These are phyloP conservation scores for Lipomyces yamanashiensis DNA, from an alignment of 805 yeast genomes.

Conservation along the genomic window DNA sequence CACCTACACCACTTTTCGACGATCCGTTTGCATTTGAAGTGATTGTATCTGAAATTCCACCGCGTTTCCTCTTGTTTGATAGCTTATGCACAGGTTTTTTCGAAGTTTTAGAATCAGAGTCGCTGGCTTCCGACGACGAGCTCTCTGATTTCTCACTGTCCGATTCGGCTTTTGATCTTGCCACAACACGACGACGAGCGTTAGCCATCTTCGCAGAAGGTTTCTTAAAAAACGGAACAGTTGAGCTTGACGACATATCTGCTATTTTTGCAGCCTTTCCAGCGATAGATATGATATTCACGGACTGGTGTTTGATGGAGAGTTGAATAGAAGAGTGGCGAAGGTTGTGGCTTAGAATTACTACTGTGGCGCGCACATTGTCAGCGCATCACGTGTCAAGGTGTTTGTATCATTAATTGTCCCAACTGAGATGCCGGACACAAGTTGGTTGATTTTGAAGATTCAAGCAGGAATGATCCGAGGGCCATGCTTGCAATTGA, in stretches of 20 bases:
- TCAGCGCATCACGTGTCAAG: background rate
- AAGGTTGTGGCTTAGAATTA: background rate
- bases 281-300: background rate
- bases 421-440: background rate
- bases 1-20: conserved; percentile 15
- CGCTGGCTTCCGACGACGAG: conserved; percentile 1
- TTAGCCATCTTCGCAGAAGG: conserved; percentile 21
- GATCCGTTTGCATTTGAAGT: conserved; percentile 22
- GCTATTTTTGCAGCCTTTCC: background rate
- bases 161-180: background rate
- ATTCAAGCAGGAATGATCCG: background rate
- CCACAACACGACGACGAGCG: conserved; percentile 16
- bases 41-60: conserved; percentile 26
- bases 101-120: background rate
- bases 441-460: background rate
- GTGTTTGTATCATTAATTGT: background rate
- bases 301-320: background rate
- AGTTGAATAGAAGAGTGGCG: background rate
- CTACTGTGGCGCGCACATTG: background rate
- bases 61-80: conserved; percentile 15
- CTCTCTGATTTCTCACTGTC: conserved; percentile 6
- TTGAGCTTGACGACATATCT: conserved; percentile 17
- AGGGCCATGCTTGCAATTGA: background rate
- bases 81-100: conserved; percentile 7
- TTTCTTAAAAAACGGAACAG: conserved; percentile 26